These are phyloP conservation scores for Blastocystis sp. DNA, from an alignment of 352 stramenopile species.

Conservation along the genomic window DNA sequence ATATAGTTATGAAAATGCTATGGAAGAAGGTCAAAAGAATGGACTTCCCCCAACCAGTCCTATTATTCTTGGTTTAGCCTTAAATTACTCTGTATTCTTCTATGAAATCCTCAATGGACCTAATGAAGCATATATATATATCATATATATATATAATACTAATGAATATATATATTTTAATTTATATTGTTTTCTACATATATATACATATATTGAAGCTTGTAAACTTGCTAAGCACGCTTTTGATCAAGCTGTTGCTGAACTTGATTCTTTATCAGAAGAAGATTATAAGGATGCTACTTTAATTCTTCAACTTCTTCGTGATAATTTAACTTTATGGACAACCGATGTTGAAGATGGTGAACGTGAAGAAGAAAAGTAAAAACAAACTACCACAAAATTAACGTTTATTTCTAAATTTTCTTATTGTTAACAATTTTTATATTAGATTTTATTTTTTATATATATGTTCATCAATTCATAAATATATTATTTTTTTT, in stretches of 20 bases:
- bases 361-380: slow-evolving; percentile 66
- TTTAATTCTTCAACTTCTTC: slow-evolving; percentile 97
- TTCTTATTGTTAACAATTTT: too few species aligned
- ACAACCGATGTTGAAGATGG: slow-evolving; percentile 84
- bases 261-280: slow-evolving; percentile 94
- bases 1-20: slow-evolving; percentile 27
- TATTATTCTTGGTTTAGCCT: slow-evolving; percentile 84
- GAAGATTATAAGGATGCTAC: slow-evolving; percentile 98
- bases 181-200: too few species aligned
- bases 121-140: slow-evolving; percentile 52
- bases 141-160: slow-evolving; percentile 57
- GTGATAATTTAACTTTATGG: slow-evolving; percentile 97
- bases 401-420: too few species aligned
- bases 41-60: slow-evolving; percentile 89
- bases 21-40: slow-evolving; percentile 43
- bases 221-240: slow-evolving; percentile 78
- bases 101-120: slow-evolving; percentile 97
- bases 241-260: slow-evolving; percentile 95
- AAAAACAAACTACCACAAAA: too few species aligned
- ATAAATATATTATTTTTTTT: too few species aligned
- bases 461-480: too few species aligned
- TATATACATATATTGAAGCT: too few species aligned
- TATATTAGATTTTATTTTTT: too few species aligned
- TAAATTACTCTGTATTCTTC: slow-evolving; percentile 98
- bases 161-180: too few species aligned